Evolutionary conservation across 371 early-diverging fungal genomes (phyloP).

Genomic region (Syncephalastrum racemosum): DNA sequence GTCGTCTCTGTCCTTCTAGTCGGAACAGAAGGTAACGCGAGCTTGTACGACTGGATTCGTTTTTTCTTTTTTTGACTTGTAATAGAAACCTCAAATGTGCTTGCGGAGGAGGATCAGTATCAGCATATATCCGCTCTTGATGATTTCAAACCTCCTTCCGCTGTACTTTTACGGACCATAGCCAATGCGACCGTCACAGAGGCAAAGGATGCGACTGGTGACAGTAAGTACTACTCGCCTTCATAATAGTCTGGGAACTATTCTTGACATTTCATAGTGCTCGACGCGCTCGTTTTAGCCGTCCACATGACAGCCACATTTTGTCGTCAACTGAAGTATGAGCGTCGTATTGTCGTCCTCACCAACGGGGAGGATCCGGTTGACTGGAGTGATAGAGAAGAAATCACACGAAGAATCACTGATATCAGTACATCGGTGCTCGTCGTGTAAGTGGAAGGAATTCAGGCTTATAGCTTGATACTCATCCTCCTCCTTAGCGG

Average conservation of each 20-base stretch:
- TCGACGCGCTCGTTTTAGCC: slow-evolving; percentile 70
- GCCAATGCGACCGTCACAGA: slow-evolving; percentile 32
- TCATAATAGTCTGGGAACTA: not conserved
- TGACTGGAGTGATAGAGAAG: slow-evolving; percentile 47
- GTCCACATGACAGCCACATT: slow-evolving; percentile 52
- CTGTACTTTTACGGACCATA: slow-evolving; percentile 21
- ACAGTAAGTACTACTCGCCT: slow-evolving; percentile 33
- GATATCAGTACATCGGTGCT: slow-evolving; percentile 47
- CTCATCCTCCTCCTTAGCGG: not conserved
- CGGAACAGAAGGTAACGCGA: slow-evolving; percentile 33
- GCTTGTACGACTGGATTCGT: not conserved
- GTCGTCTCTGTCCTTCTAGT: slow-evolving; percentile 34
- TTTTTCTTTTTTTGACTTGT: not conserved
- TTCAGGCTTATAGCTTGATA: not conserved
- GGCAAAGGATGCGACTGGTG: slow-evolving; percentile 25
- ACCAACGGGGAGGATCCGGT: slow-evolving; percentile 59
- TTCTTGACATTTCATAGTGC: slow-evolving; percentile 24
- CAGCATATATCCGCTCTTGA: slow-evolving; percentile 24
- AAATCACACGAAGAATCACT: slow-evolving; percentile 38
- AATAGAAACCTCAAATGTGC: slow-evolving; percentile 31
- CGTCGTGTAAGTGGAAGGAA: slow-evolving; percentile 50
- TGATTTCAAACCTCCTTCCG: slow-evolving; percentile 19
- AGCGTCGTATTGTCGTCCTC: slow-evolving; percentile 62
- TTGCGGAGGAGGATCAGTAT: slow-evolving; percentile 29
- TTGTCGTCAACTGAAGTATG: slow-evolving; percentile 65